Base-by-base conservation (phyloP, 441 rosid species). In the Populus hybrid region DNA sequence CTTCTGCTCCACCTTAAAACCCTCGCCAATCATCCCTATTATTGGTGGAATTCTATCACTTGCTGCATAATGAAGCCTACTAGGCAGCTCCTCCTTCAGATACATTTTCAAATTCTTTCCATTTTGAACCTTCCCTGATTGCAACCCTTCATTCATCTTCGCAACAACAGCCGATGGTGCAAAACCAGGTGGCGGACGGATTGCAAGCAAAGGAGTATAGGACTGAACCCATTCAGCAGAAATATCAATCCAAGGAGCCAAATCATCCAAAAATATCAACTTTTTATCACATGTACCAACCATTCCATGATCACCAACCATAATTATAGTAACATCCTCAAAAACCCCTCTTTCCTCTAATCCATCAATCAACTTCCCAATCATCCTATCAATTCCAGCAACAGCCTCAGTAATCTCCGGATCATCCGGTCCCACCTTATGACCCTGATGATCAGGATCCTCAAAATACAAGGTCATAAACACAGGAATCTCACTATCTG, bases 271-370 rank as follows among this genome's bases (percentile, higher is more conserved):
- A 46, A 89, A 79, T 34, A 95, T 82, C 67, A 92, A 32, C 80
- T 95, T 94, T 64, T 88, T 85, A 78, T 92, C 97, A 72, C 99
- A 95, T 10, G 95, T 95, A 35, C 99, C 98, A 65, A 95, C 99
- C 98, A 95, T 95, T 28, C 99, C 99, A 85, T 95, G 99, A 82
- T 94, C 99, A 76, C 99, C 98, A 24, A 92, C 91, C 92, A 95
- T 82, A 70, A 94, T 89, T 72, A 95, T 83, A 61, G 80, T 85
- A 78, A 94, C 97, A 86, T 94, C 97, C 83, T 94, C 93, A 65
- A 95, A 94, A 67, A 92, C 82, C 69, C 94, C 97, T 88, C 92
- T 89, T 75, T 86, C 88, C 70, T 94, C 95, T 38, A 95, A 71
- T 32, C 99, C 99, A 75, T 82, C 61, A 28, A 95, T 92, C 80